A percentile compares a stretch with the other conserved stretches of the same genome.
Evolutionary conservation across 2,329 filamentous ascomycete genomes (phyloP).

Genomic region (Macrophomina tecta): DNA sequence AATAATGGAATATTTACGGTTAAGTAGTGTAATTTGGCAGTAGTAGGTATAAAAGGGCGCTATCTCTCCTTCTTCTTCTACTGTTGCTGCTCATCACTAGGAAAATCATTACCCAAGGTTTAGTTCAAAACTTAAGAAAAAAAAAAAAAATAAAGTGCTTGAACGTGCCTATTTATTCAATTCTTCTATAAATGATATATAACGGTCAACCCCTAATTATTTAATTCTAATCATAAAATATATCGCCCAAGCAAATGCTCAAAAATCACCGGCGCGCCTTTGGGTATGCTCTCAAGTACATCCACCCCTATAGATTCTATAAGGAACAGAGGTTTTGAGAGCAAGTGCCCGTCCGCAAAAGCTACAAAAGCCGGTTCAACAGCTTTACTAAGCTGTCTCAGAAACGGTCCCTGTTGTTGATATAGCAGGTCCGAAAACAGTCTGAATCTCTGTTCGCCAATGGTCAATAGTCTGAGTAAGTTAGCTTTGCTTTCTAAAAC

Average conservation of each 20-base stretch:
- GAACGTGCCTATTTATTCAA: too few relatives aligned
- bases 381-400: slow-evolving; percentile 24
- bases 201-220: too few relatives aligned
- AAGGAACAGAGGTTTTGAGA: slow-evolving; percentile 10
- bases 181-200: too few relatives aligned
- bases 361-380: slow-evolving; percentile 28
- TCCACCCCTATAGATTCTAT: slow-evolving; percentile 17
- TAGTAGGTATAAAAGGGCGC: too few relatives aligned
- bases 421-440: slow-evolving; percentile 25
- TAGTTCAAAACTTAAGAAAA: too few relatives aligned
- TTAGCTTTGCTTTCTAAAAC: slow-evolving; percentile 6
- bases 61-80: too few relatives aligned
- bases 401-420: slow-evolving; percentile 21
- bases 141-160: too few relatives aligned
- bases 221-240: too few relatives aligned
- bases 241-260: slow-evolving; percentile 11
- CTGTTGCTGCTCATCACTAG: too few relatives aligned
- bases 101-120: too few relatives aligned
- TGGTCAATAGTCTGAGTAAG: slow-evolving; percentile 9
- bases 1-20: too few relatives aligned
- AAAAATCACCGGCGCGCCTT: slow-evolving; percentile 25
- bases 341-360: slow-evolving; percentile 12
- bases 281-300: slow-evolving; percentile 20
- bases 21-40: too few relatives aligned
- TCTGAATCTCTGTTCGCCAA: slow-evolving; percentile 21